These are phyloP conservation scores for Xylariaceae sp. DNA, from an alignment of 2,329 filamentous ascomycete species.

Conservation along the genomic window DNA sequence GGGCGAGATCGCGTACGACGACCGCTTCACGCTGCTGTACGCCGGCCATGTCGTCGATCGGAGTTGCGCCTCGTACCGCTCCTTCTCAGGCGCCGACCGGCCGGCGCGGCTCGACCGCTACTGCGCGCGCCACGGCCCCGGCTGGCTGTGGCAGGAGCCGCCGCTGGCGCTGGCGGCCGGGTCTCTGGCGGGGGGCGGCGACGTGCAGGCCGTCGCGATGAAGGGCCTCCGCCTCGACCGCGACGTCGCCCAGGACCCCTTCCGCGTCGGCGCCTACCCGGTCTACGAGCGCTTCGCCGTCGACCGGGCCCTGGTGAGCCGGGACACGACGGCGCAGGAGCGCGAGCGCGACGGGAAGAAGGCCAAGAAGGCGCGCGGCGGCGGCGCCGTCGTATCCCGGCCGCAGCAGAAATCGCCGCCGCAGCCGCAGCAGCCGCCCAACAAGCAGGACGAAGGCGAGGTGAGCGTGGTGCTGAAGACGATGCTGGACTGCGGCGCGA, in stretches of 20 bases:
- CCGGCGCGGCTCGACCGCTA: slow-evolving; percentile 32
- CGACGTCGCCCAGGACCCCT: slow-evolving; percentile 2
- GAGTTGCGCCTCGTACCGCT: slow-evolving; percentile 28
- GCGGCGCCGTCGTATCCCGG: no score
- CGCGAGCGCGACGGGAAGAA: not conserved
- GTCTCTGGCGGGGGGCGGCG: slow-evolving; percentile 9
- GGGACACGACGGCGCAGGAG: not conserved
- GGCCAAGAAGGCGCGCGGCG: not conserved
- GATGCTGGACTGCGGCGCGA: slow-evolving; percentile 36
- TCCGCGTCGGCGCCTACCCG: slow-evolving; percentile 18
- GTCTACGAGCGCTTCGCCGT: slow-evolving; percentile 10
- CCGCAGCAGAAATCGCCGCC: not conserved
- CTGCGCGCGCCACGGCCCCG: slow-evolving; percentile 26
- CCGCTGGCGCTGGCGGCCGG: slow-evolving; percentile 21
- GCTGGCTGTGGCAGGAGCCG: slow-evolving; percentile 40
- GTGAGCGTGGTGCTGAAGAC: slow-evolving; percentile 21
- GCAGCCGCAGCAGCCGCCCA: not conserved
- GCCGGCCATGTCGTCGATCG: slow-evolving; percentile 35
- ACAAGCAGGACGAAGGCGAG: not conserved
- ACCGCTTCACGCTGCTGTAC: slow-evolving; percentile 34
- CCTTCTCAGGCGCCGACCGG: slow-evolving; percentile 31
- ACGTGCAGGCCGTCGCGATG: slow-evolving; percentile 20
- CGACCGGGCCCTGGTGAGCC: slow-evolving; percentile 8
- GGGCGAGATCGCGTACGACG: slow-evolving; percentile 31
- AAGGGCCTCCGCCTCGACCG: slow-evolving; percentile 24